These are phyloP conservation scores for Vigna trinervia DNA, from an alignment of 306 rosid genomes.

Conservation along the genomic window DNA sequence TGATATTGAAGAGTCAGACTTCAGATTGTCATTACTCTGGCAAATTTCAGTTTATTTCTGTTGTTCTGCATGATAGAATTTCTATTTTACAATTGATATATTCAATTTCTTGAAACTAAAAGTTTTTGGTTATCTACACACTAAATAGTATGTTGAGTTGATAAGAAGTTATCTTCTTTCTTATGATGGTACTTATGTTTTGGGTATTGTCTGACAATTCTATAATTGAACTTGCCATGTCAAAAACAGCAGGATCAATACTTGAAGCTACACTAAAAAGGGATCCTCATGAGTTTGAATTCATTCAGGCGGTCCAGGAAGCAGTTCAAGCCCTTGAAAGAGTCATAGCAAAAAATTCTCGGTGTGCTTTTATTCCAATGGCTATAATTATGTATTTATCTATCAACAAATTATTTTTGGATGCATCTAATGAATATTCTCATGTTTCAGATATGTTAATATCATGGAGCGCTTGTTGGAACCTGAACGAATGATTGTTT, in stretches of 20 bases:
- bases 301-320: conserved; percentile 89
- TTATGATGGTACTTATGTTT: conserved; percentile 34
- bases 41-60: conserved; percentile 24
- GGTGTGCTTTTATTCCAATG: conserved; percentile 63
- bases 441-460: conserved; percentile 81
- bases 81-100: conserved; percentile 32
- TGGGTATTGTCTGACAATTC: conserved; percentile 49
- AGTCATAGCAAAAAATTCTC: conserved; percentile 92
- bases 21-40: conserved; percentile 7
- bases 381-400: conserved; percentile 16
- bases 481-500: conserved; percentile 90
- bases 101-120: conserved; percentile 7
- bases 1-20: neutral
- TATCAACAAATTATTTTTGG: conserved; percentile 27
- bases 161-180: conserved; percentile 20
- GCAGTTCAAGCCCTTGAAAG: conserved; percentile 92
- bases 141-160: conserved; percentile 23
- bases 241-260: conserved; percentile 93
- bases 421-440: conserved; percentile 24
- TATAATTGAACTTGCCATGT: conserved; percentile 78
- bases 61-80: conserved; percentile 33
- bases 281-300: conserved; percentile 93
- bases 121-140: conserved; percentile 27
- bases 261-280: conserved; percentile 92
- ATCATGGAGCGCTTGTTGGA: conserved; percentile 97